Evolutionary conservation across 2,329 filamentous ascomycete genomes (phyloP).

Genomic region (Pestalotiopsis sp.): DNA sequence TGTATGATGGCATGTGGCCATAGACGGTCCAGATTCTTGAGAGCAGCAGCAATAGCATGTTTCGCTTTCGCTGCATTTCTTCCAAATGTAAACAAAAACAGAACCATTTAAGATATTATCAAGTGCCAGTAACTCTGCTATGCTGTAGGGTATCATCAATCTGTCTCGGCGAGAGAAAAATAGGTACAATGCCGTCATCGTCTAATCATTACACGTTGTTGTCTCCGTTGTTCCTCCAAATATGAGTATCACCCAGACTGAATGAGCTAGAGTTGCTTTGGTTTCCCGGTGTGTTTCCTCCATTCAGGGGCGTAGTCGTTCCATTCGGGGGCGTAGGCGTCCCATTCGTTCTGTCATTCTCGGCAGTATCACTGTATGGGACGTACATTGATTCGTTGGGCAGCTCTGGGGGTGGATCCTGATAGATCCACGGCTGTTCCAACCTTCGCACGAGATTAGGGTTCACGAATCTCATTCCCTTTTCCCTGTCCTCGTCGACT

Average conservation of each 20-base stretch:
- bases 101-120: background rate
- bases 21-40: constrained; percentile 14
- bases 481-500: constrained; percentile 73
- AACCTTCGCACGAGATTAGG: constrained; percentile 73
- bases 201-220: constrained; percentile 23
- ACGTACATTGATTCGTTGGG: constrained; percentile 21
- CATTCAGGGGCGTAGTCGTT: constrained; percentile 14
- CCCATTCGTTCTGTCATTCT: constrained; percentile 6
- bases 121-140: background rate
- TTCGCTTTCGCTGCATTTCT: background rate
- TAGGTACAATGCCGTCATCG: constrained; percentile 4
- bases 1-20: constrained; percentile 48
- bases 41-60: background rate
- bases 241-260: constrained; percentile 32
- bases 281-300: constrained; percentile 5
- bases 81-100: background rate
- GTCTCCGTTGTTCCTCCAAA: constrained; percentile 30
- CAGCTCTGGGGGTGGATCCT: constrained; percentile 50
- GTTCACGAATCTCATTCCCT: constrained; percentile 73
- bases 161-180: background rate
- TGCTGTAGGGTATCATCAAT: constrained; percentile 10
- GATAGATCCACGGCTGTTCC: constrained; percentile 71
- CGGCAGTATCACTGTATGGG: constrained; percentile 16
- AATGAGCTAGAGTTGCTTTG: constrained; percentile 32
- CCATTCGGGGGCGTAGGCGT: constrained; percentile 14